These are phyloP conservation scores for Polysphondylium violaceum DNA, from an alignment of 78 protist species.

Conservation along the genomic window DNA sequence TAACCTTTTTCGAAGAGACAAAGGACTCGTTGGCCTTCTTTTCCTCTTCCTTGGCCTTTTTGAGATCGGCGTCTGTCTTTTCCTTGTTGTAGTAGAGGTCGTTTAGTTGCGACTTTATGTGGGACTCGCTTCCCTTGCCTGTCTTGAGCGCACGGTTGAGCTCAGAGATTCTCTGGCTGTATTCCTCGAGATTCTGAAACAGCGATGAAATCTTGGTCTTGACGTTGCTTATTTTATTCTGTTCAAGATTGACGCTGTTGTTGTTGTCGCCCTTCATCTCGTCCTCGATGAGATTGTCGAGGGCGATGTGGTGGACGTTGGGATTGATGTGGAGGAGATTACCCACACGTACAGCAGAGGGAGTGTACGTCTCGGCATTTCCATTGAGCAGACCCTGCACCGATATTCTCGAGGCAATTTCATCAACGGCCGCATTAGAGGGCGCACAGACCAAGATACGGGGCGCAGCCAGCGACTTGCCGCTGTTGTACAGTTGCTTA, in stretches of 20 bases:
- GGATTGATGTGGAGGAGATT: conserved; percentile 16
- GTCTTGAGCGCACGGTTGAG: too few relatives aligned
- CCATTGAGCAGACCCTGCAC: not conserved
- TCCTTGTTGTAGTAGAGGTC: not conserved
- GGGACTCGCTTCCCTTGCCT: not conserved
- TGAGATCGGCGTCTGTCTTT: not conserved
- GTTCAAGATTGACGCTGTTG: not conserved
- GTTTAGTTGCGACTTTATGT: not conserved
- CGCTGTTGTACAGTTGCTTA: not conserved
- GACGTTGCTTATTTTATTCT: not conserved
- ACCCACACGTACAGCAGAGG: conserved; percentile 69
- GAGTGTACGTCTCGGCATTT: conserved; percentile 39
- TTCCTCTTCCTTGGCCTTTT: conserved; percentile 25
- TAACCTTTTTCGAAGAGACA: not conserved
- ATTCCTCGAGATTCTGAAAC: not conserved
- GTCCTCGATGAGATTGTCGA: conserved; percentile 26
- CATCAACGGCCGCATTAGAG: conserved; percentile 93
- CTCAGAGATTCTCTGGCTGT: not conserved
- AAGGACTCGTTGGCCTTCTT: not conserved
- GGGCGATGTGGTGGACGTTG: conserved; percentile 28
- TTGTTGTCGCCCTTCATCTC: not conserved
- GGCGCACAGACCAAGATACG: conserved; percentile 90
- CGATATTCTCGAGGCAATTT: conserved; percentile 76
- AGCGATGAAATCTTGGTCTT: not conserved
- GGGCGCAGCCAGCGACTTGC: not conserved